phyloP scores from a whole-genome alignment of 495 filamentous ascomycete species.

The Poronia punctata region DNA sequence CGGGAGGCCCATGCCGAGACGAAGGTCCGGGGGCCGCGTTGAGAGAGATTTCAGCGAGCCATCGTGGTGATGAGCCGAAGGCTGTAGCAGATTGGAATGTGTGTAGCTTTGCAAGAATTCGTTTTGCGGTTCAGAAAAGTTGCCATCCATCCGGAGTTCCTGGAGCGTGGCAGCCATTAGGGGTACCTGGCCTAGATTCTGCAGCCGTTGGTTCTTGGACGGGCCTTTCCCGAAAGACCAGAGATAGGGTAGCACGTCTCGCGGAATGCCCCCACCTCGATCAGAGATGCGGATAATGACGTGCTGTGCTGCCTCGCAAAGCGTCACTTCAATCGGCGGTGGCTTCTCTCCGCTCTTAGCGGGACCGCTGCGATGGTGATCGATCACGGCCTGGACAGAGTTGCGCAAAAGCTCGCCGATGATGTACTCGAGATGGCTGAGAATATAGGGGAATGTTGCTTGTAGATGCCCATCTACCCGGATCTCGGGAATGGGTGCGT shows the following conservation, averaged over 20 bases:
- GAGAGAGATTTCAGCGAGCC: slow-evolving; percentile 71
- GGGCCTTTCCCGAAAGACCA: slow-evolving; percentile 97
- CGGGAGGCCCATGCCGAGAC: slow-evolving; percentile 88
- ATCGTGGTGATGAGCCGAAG: slow-evolving; percentile 9
- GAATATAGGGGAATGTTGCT: slow-evolving; percentile 92
- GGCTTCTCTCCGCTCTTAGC: slow-evolving; percentile 42
- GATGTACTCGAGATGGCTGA: slow-evolving; percentile 94
- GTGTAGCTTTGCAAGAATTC: slow-evolving; percentile 27
- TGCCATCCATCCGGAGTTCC: slow-evolving; percentile 70
- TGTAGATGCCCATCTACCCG: slow-evolving; percentile 78
- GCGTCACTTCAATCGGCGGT: slow-evolving; percentile 84
- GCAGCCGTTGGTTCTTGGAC: slow-evolving; percentile 60
- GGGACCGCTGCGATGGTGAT: slow-evolving; percentile 43
- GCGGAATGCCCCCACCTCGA: slow-evolving; percentile 84
- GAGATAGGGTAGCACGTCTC: slow-evolving; percentile 76
- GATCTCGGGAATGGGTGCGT: slow-evolving; percentile 68
- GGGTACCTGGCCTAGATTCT: slow-evolving; percentile 80
- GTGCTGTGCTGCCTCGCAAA: slow-evolving; percentile 91
- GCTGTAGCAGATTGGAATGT: slow-evolving; percentile 4
- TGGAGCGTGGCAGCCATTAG: slow-evolving; percentile 93
- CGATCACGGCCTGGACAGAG: slow-evolving; percentile 84
- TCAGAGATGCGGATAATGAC: slow-evolving; percentile 95
- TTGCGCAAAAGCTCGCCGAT: slow-evolving; percentile 93
- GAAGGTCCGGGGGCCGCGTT: slow-evolving; percentile 75
- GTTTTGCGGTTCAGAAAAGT: slow-evolving; percentile 71